phyloP scores from a whole-genome alignment of 2,329 filamentous ascomycete species.

The Boeremia exigua region DNA sequence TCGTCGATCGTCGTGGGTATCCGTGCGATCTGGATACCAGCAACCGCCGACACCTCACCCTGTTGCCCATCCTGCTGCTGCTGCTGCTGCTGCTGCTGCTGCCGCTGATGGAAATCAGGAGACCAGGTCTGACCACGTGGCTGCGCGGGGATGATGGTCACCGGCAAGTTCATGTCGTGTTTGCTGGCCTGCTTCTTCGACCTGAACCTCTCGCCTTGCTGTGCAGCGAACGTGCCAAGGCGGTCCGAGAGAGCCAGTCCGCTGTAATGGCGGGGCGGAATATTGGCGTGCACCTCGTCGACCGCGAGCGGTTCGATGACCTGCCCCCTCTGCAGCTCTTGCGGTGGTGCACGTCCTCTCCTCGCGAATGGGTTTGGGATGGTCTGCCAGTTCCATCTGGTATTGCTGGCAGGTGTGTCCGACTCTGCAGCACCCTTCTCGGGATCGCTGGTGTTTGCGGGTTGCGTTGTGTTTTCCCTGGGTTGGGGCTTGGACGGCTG shows the following conservation, averaged over 20 bases:
- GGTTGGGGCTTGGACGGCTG: conserved; percentile 2
- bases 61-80: neutral
- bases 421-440: conserved; percentile 35
- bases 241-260: conserved; percentile 54
- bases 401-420: conserved; percentile 21
- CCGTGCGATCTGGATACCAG: conserved; percentile 24
- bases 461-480: conserved; percentile 6
- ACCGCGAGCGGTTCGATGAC: conserved; percentile 53
- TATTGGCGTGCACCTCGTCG: conserved; percentile 43
- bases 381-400: conserved; percentile 55
- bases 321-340: conserved; percentile 64
- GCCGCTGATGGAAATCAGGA: conserved; percentile 46
- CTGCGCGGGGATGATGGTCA: conserved; percentile 67
- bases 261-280: conserved; percentile 52
- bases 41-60: conserved; percentile 17
- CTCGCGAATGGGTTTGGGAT: conserved; percentile 65
- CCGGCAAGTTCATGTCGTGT: conserved; percentile 55
- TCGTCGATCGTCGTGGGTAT: conserved; percentile 28
- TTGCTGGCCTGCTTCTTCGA: conserved; percentile 45
- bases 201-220: conserved; percentile 54
- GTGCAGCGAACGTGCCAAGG: conserved; percentile 57
- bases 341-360: conserved; percentile 63
- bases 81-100: conserved; percentile 19
- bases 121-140: conserved; percentile 63
- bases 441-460: conserved; percentile 31